Conservation (phyloP, 345 rosid genomes). For the Nephelium lappaceum region DNA sequence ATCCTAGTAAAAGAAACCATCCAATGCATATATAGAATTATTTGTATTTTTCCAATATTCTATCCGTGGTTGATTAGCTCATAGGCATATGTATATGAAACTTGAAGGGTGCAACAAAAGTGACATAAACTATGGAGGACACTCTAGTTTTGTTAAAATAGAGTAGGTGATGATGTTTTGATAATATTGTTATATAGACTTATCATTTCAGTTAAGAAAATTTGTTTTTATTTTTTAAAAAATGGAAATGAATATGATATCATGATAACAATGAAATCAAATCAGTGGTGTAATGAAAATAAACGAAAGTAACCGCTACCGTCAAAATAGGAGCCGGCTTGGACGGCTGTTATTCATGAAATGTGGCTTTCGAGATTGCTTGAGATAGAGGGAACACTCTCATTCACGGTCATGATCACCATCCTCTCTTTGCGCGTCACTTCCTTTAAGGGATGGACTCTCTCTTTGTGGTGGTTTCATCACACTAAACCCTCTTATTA, state of each 20-base stretch:
- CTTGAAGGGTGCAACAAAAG: conserved; percentile 11
- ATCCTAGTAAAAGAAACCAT: no score
- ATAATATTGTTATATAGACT: no score
- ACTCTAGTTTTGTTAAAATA: no score
- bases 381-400: conserved; percentile 55
- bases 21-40: neutral
- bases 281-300: conserved; percentile 12
- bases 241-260: no score
- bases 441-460: conserved; percentile 61
- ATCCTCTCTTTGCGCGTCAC: conserved; percentile 50
- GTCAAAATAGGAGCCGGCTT: conserved; percentile 41
- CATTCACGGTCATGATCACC: neutral
- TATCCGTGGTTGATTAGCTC: neutral
- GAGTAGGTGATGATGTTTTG: no score
- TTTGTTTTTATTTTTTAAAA: no score
- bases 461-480: neutral
- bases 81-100: conserved; percentile 18
- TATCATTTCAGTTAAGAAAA: neutral
- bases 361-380: conserved; percentile 57
- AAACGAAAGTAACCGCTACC: conserved; percentile 34
- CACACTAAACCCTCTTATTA: conserved; percentile 19
- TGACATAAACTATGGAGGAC: neutral
- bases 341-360: conserved; percentile 46
- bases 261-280: neutral
- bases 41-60: neutral